phyloP scores from a whole-genome alignment of 78 protist species.

The Emiliania huxleyi region DNA sequence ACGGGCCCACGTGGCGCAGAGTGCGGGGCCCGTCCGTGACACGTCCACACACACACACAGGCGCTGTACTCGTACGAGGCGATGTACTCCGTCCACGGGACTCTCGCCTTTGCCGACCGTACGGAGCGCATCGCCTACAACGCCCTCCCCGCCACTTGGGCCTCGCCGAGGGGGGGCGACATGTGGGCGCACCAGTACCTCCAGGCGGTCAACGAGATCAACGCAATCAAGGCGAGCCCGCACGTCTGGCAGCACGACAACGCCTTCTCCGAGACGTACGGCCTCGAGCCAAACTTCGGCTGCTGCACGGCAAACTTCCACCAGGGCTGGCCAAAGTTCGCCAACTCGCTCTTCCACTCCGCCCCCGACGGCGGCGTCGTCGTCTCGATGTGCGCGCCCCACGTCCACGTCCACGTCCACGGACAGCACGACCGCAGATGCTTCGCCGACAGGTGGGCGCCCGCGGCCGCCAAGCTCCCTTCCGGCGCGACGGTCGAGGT shows the following conservation, averaged over 20 bases:
- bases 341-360: background rate
- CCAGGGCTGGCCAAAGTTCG: slow-evolving; percentile 57
- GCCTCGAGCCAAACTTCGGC: slow-evolving; percentile 56
- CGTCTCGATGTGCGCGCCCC: slow-evolving; percentile 6
- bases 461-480: background rate
- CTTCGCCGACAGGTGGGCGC: slow-evolving; percentile 2
- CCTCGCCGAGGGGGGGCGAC: slow-evolving; percentile 54
- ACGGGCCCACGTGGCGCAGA: slow-evolving; percentile 27
- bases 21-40: no score
- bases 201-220: slow-evolving; percentile 53
- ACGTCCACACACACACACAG: no score
- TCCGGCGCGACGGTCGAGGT: background rate
- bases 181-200: slow-evolving; percentile 58
- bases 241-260: slow-evolving; percentile 57
- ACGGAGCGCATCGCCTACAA: slow-evolving; percentile 29
- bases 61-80: slow-evolving; percentile 27
- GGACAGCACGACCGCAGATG: background rate
- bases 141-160: slow-evolving; percentile 28
- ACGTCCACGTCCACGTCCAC: background rate
- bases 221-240: background rate
- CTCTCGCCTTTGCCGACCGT: slow-evolving; percentile 21
- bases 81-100: slow-evolving; percentile 28
- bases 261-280: background rate
- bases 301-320: slow-evolving; percentile 57
- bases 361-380: background rate